These are phyloP conservation scores for Avicennia marina DNA, from an alignment of 257 asterid genomes.

Conservation along the genomic window DNA sequence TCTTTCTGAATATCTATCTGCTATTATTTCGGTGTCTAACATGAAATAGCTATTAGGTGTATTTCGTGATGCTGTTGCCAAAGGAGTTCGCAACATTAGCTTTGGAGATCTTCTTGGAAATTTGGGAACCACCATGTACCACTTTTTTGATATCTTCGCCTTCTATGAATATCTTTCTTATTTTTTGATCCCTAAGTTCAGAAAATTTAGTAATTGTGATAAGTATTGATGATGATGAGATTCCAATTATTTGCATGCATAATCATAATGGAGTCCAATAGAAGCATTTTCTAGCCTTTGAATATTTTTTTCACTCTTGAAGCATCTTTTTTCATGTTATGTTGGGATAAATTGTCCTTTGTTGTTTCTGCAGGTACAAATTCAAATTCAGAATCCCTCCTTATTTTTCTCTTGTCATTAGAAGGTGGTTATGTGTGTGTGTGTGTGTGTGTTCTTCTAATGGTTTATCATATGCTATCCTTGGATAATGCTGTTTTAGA, in stretches of 20 bases:
- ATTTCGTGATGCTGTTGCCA: conserved; percentile 76
- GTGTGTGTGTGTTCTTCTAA: conserved; percentile 5
- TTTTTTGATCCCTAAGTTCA: conserved; percentile 4
- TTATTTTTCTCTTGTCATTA: conserved; percentile 88
- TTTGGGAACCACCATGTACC: conserved; percentile 86
- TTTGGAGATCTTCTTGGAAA: conserved; percentile 89
- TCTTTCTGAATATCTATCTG: conserved; percentile 6
- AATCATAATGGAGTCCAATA: conserved; percentile 4
- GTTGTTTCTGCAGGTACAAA: conserved; percentile 67
- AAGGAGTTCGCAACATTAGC: conserved; percentile 79
- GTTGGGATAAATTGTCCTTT: conserved; percentile 2
- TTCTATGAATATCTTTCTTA: conserved; percentile 7
- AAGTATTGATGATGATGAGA: conserved; percentile 1
- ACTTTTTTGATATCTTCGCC: conserved; percentile 21
- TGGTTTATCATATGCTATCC: not conserved
- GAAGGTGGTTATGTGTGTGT: conserved; percentile 86
- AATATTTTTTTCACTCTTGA: not conserved
- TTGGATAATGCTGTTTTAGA: not conserved
- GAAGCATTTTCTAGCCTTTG: conserved; percentile 7
- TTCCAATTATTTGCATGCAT: conserved; percentile 2
- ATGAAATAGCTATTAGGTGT: conserved; percentile 46
- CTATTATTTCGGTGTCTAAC: conserved; percentile 27
- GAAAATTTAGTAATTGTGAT: conserved; percentile 5
- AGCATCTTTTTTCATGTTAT: conserved; percentile 8
- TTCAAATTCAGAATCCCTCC: conserved; percentile 93